These are phyloP conservation scores for Blastocystis sp. DNA, from an alignment of 352 stramenopile genomes.

Conservation along the genomic window DNA sequence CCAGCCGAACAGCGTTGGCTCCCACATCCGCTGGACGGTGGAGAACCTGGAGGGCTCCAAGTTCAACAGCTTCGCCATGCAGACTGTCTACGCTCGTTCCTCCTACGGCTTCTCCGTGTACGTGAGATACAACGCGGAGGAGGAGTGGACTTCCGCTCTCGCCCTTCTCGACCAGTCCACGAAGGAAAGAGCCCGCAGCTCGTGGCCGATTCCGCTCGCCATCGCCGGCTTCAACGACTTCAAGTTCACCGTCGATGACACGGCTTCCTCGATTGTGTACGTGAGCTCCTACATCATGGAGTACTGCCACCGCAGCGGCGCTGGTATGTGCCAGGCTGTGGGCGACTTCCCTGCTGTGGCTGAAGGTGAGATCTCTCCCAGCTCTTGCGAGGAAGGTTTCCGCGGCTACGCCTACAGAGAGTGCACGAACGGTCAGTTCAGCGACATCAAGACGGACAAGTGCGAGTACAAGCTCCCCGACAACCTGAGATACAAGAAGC, in stretches of 20 bases:
- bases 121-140: constrained; percentile 5
- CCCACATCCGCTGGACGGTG: constrained; percentile 28
- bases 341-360: constrained; percentile 13
- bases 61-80: constrained; percentile 38
- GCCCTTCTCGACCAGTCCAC: constrained; percentile 10
- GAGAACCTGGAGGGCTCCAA: constrained; percentile 65
- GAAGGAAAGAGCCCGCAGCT: background rate
- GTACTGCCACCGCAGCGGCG: constrained; percentile 20
- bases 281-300: background rate
- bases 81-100: constrained; percentile 39
- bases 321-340: background rate
- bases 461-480: constrained; percentile 14
- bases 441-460: background rate
- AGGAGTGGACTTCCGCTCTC: constrained; percentile 13
- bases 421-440: constrained; percentile 1
- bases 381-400: constrained; percentile 4
- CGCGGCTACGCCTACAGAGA: constrained; percentile 12
- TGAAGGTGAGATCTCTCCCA: constrained; percentile 29
- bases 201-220: background rate
- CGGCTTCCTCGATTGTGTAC: background rate
- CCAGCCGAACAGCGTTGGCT: background rate
- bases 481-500: background rate
- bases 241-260: background rate
- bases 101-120: constrained; percentile 46
- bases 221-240: constrained; percentile 17